Evolutionary conservation across 208 protist genomes (phyloP).

Genomic region (Perkinsela sp.): DNA sequence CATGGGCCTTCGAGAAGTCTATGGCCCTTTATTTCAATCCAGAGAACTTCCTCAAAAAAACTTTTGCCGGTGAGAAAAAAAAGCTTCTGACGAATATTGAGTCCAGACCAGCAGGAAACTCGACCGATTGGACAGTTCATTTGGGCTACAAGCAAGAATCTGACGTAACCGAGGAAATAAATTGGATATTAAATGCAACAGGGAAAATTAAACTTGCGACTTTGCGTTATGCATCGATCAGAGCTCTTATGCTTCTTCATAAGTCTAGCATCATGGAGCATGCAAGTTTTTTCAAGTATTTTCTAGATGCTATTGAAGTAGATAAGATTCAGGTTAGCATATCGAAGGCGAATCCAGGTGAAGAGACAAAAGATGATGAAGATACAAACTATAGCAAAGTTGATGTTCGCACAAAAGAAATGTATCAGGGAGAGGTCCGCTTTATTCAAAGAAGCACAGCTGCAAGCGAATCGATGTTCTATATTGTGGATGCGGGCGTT

Average conservation of each 20-base stretch:
- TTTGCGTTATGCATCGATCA: not conserved
- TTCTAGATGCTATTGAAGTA: not conserved
- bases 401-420: not conserved
- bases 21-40: not conserved
- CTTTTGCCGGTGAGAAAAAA: not conserved
- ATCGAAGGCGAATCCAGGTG: not conserved
- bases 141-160: not conserved
- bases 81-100: not conserved
- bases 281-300: not conserved
- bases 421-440: not conserved
- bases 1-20: not conserved
- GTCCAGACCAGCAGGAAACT: not conserved
- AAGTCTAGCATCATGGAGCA: not conserved
- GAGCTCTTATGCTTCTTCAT: not conserved
- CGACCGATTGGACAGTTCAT: not conserved
- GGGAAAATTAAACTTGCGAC: not conserved
- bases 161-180: not conserved
- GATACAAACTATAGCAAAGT: too few relatives aligned
- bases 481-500: not conserved
- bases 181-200: not conserved
- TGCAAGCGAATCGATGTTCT: not conserved
- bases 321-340: not conserved
- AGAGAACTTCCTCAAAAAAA: not conserved
- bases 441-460: conserved; percentile 1
- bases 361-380: too few relatives aligned